A percentile compares a stretch with the other conserved stretches of the same genome.
These are phyloP conservation scores for Calendula officinalis DNA, from an alignment of 129 eudicot species.

Conservation along the genomic window DNA sequence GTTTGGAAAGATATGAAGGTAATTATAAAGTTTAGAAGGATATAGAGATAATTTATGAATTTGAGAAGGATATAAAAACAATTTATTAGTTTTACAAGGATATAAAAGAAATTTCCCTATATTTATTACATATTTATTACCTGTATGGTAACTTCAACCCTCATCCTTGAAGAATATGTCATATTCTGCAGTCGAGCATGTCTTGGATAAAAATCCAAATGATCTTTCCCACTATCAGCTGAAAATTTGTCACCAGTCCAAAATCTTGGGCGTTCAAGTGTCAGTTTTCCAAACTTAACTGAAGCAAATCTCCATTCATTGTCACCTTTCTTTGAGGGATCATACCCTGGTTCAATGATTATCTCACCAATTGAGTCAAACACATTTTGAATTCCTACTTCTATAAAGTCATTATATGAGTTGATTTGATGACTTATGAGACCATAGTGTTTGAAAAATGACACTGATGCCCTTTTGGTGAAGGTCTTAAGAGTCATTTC, in stretches of 20 bases:
- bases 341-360: constrained; percentile 67
- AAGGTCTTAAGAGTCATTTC: constrained; percentile 41
- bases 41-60: too few species aligned
- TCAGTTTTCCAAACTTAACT: constrained; percentile 64
- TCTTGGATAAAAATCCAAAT: constrained; percentile 54
- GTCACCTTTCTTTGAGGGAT: constrained; percentile 79
- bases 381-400: constrained; percentile 58
- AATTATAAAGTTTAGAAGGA: too few species aligned
- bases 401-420: constrained; percentile 71
- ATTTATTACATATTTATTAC: constrained; percentile 19
- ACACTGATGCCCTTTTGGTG: constrained; percentile 46
- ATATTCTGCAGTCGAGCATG: constrained; percentile 88
- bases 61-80: too few species aligned
- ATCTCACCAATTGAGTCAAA: constrained; percentile 76
- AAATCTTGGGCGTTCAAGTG: constrained; percentile 63
- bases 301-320: constrained; percentile 72
- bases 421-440: constrained; percentile 75
- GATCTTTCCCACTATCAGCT: constrained; percentile 45
- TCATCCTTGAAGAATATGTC: constrained; percentile 66
- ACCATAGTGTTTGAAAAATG: constrained; percentile 71
- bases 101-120: too few species aligned
- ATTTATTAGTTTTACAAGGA: too few species aligned
- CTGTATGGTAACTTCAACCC: constrained; percentile 34
- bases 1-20: too few species aligned
- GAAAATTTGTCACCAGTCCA: constrained; percentile 55